Base-by-base conservation (phyloP, 116 monocot genomes). In the Posidonia oceanica region DNA sequence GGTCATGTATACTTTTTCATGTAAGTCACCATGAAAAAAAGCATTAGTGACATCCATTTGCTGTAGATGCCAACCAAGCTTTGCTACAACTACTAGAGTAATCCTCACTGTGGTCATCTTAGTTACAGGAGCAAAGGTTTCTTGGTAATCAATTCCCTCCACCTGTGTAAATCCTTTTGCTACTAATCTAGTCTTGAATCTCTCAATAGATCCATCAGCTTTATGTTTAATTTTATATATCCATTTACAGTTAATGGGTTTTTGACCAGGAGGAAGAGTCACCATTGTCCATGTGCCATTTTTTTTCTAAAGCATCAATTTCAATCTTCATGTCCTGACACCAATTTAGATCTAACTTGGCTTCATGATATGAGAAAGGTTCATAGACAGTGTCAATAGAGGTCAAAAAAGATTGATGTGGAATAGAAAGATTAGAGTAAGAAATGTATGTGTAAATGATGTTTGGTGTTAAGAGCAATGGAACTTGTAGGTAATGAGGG, bases 41-140 rank as follows among this genome's bases (percentile, higher is more conserved):
- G 63, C 72, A 40, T 22, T 60, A 14, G 63, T 62, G 0, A 73
- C 63, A 52, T 64, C 63, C 39, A 73, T 4, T 18, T 73, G 72
- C 5, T 12, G 2, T 3, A 59, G 1, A 29, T 29, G 29, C 29
- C 29, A 29, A 1, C 1, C 1, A 29, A 29, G 29, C 1, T 29
- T 0, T 29, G 29, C 29, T 29, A 1, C 29, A 29, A 29, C 29
- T 29, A 29, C 29, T 29, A 29, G 29, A 1, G 1, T 1, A 29
- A 29, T 29, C 29, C 29, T 29, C 29, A 29, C 29, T 0, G 29
- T 29, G 29, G 29, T 29, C 29, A 29, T 29, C 1, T 29, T 29
- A 1, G 29, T 29, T 29, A 29, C 29, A 29, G 29, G 29, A 29
- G 29, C 29, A 29, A 29, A 29, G 1, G 29, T 29, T 29, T 29